Evolutionary conservation across 1,139 yeast genomes (phyloP).

Genomic region (Yamadazyma spencermartinsiae): DNA sequence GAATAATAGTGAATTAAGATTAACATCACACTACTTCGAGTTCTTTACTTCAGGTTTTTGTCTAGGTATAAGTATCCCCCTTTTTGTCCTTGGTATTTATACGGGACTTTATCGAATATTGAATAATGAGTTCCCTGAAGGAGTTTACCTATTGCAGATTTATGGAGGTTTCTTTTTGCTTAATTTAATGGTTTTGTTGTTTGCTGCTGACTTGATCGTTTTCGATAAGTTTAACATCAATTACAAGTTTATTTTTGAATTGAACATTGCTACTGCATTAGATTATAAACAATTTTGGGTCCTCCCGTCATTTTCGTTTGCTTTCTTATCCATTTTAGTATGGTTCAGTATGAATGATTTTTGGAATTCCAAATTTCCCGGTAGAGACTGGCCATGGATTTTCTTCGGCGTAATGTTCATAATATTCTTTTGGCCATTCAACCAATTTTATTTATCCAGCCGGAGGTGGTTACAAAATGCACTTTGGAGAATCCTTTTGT

Average conservation of each 20-base stretch:
- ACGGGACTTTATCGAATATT: conserved; percentile 47
- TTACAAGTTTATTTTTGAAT: conserved; percentile 90
- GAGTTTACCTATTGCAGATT: conserved; percentile 66
- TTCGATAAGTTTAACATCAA: conserved; percentile 80
- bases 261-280: conserved; percentile 69
- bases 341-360: conserved; percentile 77
- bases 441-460: conserved; percentile 51
- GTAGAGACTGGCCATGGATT: conserved; percentile 81
- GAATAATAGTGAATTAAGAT: conserved; percentile 30
- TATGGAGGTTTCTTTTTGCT: conserved; percentile 90
- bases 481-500: conserved; percentile 66
- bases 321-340: conserved; percentile 56
- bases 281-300: conserved; percentile 65
- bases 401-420: conserved; percentile 57
- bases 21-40: conserved; percentile 36
- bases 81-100: conserved; percentile 53
- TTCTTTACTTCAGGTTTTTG: conserved; percentile 63
- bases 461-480: conserved; percentile 77
- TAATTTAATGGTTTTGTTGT: conserved; percentile 57
- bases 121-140: conserved; percentile 46
- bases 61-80: conserved; percentile 71
- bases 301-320: conserved; percentile 60
- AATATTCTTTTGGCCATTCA: conserved; percentile 64
- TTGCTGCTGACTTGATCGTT: conserved; percentile 67
- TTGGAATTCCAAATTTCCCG: conserved; percentile 62